Evolutionary conservation across 768 basidiomycete genomes (phyloP).

Genomic region (Boletus subparvulus): DNA sequence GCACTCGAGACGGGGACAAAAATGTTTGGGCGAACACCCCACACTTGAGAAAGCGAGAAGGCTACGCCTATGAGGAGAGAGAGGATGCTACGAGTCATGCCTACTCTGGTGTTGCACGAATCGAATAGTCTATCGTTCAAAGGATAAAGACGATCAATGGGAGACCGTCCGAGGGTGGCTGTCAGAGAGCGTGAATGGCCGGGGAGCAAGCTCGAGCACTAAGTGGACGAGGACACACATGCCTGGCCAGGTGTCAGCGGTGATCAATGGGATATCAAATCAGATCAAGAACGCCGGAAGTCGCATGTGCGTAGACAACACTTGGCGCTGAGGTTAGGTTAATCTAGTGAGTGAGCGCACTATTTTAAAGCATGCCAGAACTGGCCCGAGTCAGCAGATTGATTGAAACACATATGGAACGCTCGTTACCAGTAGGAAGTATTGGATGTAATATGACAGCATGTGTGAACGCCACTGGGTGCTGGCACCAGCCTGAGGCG

Average conservation of each 20-base stretch:
- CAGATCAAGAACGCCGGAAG: background rate
- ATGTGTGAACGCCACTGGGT: too few relatives aligned
- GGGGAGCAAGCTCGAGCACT: background rate
- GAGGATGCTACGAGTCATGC: constrained; percentile 3
- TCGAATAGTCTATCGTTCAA: background rate
- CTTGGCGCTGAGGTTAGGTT: background rate
- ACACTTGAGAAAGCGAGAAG: constrained; percentile 3
- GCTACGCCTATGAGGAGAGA: background rate
- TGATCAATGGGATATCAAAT: constrained; percentile 1
- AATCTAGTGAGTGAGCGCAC: background rate
- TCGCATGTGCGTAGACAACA: background rate
- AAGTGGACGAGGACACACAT: background rate
- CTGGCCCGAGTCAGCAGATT: background rate
- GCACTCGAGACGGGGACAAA: constrained; percentile 14
- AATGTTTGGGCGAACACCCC: constrained; percentile 7
- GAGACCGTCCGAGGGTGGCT: background rate
- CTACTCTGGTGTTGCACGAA: background rate
- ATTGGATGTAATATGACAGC: too few relatives aligned
- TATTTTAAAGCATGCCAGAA: background rate
- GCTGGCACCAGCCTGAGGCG: too few relatives aligned
- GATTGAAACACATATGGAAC: background rate
- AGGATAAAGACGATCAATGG: background rate
- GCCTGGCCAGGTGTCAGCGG: background rate
- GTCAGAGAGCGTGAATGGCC: background rate
- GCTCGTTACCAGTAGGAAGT: too few relatives aligned